These are phyloP conservation scores for Haplographium delicatum DNA, from an alignment of 495 filamentous ascomycete species.

Conservation along the genomic window DNA sequence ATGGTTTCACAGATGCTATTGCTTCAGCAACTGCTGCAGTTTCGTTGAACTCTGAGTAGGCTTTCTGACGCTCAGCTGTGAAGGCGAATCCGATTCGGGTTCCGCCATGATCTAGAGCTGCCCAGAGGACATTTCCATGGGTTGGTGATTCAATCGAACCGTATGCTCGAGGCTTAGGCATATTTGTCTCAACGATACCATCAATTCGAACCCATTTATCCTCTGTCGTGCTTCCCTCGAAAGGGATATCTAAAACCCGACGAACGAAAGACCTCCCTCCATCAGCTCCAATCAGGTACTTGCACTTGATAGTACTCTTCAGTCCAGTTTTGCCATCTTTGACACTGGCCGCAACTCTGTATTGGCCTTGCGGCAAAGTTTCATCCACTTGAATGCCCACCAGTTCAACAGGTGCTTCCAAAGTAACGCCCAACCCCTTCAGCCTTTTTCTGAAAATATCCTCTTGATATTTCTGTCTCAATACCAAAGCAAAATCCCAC, in stretches of 20 bases:
- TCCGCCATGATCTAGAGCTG: slow-evolving; percentile 40
- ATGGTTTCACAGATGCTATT: slow-evolving; percentile 40
- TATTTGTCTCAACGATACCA: slow-evolving; percentile 41
- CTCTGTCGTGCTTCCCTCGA: slow-evolving; percentile 38
- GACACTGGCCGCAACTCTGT: slow-evolving; percentile 25
- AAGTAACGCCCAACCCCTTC: slow-evolving; percentile 20
- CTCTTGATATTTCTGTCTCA: slow-evolving; percentile 39
- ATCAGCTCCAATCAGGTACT: slow-evolving; percentile 45
- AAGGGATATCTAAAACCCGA: slow-evolving; percentile 34
- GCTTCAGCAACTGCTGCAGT: slow-evolving; percentile 38
- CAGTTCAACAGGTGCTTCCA: slow-evolving; percentile 28
- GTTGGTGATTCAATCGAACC: slow-evolving; percentile 44
- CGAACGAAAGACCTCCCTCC: slow-evolving; percentile 42
- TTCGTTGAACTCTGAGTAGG: slow-evolving; percentile 35
- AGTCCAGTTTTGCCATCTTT: slow-evolving; percentile 22
- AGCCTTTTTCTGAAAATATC: slow-evolving; percentile 33
- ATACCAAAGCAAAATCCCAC: slow-evolving; percentile 38
- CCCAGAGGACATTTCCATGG: slow-evolving; percentile 48
- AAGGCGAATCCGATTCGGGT: slow-evolving; percentile 51
- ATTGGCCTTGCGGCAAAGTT: slow-evolving; percentile 17
- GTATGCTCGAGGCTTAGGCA: slow-evolving; percentile 44
- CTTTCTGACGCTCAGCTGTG: slow-evolving; percentile 38
- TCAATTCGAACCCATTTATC: slow-evolving; percentile 48
- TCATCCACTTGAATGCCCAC: slow-evolving; percentile 28
- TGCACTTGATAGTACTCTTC: slow-evolving; percentile 27